These are phyloP conservation scores for Apodospora peruviana DNA, from an alignment of 495 filamentous ascomycete genomes.

Conservation along the genomic window DNA sequence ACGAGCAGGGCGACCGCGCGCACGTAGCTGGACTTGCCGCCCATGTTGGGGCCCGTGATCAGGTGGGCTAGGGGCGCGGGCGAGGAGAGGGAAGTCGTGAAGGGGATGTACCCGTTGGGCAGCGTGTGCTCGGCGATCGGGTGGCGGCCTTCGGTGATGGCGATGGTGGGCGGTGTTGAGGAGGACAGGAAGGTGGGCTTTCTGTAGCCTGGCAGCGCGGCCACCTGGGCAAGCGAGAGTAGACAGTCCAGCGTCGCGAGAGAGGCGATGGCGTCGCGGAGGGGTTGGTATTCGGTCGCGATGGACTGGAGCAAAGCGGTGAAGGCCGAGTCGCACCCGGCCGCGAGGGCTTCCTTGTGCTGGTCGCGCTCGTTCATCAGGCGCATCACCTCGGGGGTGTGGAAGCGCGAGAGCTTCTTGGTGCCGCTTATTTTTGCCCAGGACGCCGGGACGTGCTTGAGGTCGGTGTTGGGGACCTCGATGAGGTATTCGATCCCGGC, in stretches of 20 bases:
- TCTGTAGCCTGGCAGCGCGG: constrained; percentile 79
- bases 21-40: constrained; percentile 93
- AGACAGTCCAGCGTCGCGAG: constrained; percentile 89
- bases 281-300: constrained; percentile 73
- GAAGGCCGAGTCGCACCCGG: constrained; percentile 89
- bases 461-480: constrained; percentile 73
- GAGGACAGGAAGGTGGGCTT: constrained; percentile 68
- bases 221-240: constrained; percentile 77
- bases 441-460: constrained; percentile 83
- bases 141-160: constrained; percentile 74
- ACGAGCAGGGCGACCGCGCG: constrained; percentile 85
- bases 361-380: constrained; percentile 88
- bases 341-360: constrained; percentile 86
- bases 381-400: constrained; percentile 82
- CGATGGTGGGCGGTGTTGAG: constrained; percentile 60
- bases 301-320: constrained; percentile 61
- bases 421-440: constrained; percentile 94
- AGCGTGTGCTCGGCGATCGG: constrained; percentile 95
- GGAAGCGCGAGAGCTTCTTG: constrained; percentile 87
- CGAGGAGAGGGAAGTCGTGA: constrained; percentile 64
- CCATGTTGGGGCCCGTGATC: constrained; percentile 97
- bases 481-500: constrained; percentile 91
- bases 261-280: constrained; percentile 81
- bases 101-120: constrained; percentile 84
- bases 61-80: constrained; percentile 67